These are phyloP conservation scores for Filosporella fistucella DNA, from an alignment of 495 filamentous ascomycete species.

Conservation along the genomic window DNA sequence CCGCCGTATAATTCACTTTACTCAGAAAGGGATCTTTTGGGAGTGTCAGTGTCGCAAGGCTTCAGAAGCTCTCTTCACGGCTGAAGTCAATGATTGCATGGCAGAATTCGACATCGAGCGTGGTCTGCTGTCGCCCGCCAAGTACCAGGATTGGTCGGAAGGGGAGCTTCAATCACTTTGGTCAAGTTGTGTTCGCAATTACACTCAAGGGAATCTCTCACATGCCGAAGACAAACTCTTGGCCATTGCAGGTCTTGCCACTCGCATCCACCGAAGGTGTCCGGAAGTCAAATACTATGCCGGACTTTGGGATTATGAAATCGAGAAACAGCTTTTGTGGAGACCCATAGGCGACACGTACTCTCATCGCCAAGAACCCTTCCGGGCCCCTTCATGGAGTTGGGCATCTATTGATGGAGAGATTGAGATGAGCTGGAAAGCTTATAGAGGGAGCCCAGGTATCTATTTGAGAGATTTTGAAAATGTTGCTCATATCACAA, in stretches of 20 bases:
- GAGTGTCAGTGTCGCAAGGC: no score
- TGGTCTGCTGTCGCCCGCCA: not conserved
- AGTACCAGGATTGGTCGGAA: not conserved
- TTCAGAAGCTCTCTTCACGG: not conserved
- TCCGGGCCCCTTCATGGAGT: not conserved
- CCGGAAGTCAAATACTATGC: not conserved
- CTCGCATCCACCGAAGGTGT: not conserved
- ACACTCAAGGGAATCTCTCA: not conserved
- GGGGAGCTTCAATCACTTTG: no score
- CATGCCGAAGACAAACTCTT: not conserved
- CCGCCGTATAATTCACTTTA: not conserved
- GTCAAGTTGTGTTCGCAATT: no score
- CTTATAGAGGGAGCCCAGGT: no score
- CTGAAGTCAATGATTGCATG: not conserved
- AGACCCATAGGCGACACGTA: not conserved
- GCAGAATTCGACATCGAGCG: not conserved
- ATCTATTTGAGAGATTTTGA: no score
- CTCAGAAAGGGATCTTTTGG: not conserved
- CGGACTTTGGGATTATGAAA: not conserved
- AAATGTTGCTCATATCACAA: no score
- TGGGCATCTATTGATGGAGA: not conserved
- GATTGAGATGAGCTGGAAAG: no score
- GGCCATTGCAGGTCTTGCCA: not conserved
- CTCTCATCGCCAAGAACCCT: not conserved
- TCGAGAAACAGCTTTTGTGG: not conserved